These are phyloP conservation scores for Bondarzewia mesenterica DNA, from an alignment of 1,284 basidiomycete genomes.

Conservation along the genomic window DNA sequence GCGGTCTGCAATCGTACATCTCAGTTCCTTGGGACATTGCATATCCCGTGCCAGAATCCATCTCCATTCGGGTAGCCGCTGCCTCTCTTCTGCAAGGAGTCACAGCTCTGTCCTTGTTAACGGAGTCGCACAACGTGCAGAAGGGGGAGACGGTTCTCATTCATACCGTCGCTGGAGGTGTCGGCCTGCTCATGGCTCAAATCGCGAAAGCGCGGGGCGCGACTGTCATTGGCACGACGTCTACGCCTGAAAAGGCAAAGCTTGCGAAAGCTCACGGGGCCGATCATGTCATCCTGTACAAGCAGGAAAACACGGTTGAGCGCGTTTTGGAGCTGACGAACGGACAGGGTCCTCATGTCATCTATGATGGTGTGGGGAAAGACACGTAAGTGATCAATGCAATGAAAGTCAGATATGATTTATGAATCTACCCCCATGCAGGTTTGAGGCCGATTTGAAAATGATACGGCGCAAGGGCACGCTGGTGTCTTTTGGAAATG, in stretches of 20 bases:
- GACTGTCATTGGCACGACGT: slow-evolving; percentile 92
- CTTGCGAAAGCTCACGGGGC: slow-evolving; percentile 81
- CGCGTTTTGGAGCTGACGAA: slow-evolving; percentile 75
- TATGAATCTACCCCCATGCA: slow-evolving; percentile 20
- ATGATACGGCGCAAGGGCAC: slow-evolving; percentile 77
- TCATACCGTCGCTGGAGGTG: slow-evolving; percentile 84
- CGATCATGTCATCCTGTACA: slow-evolving; percentile 82
- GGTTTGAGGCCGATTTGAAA: slow-evolving; percentile 79
- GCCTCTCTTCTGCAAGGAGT: slow-evolving; percentile 70
- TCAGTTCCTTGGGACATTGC: slow-evolving; percentile 51
- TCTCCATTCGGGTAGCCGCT: slow-evolving; percentile 63
- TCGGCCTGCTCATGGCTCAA: slow-evolving; percentile 58
- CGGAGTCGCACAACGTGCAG: slow-evolving; percentile 80
- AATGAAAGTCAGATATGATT: not conserved
- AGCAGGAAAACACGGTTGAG: slow-evolving; percentile 59
- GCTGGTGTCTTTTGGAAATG: slow-evolving; percentile 87
- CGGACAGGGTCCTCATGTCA: slow-evolving; percentile 78
- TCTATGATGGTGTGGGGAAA: slow-evolving; percentile 93
- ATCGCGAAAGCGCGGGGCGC: slow-evolving; percentile 69
- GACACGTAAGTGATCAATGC: slow-evolving; percentile 57
- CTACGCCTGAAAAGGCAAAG: slow-evolving; percentile 76
- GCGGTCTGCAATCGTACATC: slow-evolving; percentile 72
- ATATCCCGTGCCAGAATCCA: slow-evolving; percentile 48
- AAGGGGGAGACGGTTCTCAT: slow-evolving; percentile 69
- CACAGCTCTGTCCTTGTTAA: slow-evolving; percentile 74